phyloP scores from a whole-genome alignment of 495 filamentous ascomycete genomes.

The Lasiosphaeriaceae sp. region DNA sequence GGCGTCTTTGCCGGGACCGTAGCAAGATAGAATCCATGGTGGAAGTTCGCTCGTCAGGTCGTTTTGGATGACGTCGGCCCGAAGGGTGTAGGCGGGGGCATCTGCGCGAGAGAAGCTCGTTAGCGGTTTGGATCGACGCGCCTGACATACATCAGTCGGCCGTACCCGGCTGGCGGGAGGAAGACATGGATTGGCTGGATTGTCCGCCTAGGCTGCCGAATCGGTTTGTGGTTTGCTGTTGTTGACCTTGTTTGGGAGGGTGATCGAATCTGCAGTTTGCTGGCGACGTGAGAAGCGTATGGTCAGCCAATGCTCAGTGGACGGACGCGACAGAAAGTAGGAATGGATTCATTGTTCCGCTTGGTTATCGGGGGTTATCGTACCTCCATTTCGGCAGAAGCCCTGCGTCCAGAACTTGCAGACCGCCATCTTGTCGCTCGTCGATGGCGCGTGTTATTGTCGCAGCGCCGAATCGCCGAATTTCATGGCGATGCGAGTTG shows the following conservation, averaged over 20 bases:
- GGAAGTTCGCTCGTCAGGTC: constrained; percentile 71
- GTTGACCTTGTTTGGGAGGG: constrained; percentile 25
- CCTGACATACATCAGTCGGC: no score
- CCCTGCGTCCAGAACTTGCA: constrained; percentile 73
- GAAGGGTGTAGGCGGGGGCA: constrained; percentile 36
- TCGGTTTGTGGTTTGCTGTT: constrained; percentile 28
- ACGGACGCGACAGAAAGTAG: no score
- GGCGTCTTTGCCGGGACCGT: constrained; percentile 66
- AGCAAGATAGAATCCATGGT: constrained; percentile 79
- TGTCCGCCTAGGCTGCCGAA: constrained; percentile 28
- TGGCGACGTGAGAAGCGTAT: constrained; percentile 10
- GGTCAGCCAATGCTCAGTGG: neutral
- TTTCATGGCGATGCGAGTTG: neutral
- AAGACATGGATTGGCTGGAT: constrained; percentile 3
- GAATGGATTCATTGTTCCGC: no score
- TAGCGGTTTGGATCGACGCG: no score
- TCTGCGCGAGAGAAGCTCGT: neutral
- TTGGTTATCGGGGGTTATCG: constrained; percentile 1
- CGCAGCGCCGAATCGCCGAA: neutral
- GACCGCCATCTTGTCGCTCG: constrained; percentile 46
- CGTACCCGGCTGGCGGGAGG: neutral
- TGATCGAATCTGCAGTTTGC: constrained; percentile 46
- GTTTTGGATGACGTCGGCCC: constrained; percentile 49
- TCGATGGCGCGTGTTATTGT: neutral
- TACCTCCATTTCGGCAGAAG: constrained; percentile 67